Evolutionary conservation across 2,329 filamentous ascomycete genomes (phyloP).

Genomic region (Alternaria triticimaculans): DNA sequence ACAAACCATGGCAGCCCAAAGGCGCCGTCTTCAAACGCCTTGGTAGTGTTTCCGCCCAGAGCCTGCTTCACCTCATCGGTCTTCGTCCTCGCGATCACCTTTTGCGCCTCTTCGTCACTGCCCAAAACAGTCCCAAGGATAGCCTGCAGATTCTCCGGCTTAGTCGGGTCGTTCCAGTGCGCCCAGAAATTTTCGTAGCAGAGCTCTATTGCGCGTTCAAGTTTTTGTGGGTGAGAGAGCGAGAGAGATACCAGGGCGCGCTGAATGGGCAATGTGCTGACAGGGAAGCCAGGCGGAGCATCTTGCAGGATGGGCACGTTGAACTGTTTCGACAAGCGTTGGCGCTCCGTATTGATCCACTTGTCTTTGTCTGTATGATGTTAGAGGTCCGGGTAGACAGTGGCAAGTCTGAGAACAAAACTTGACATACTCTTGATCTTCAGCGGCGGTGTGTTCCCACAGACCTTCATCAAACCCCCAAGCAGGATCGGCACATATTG

Average conservation of each 20-base stretch:
- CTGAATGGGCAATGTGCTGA: slow-evolving; percentile 59
- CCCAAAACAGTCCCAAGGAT: slow-evolving; percentile 57
- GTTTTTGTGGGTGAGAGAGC: slow-evolving; percentile 49
- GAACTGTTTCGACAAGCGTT: slow-evolving; percentile 62
- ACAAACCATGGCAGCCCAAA: slow-evolving; percentile 68
- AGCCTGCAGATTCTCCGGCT: slow-evolving; percentile 53
- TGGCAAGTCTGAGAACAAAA: background rate
- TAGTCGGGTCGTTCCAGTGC: slow-evolving; percentile 54
- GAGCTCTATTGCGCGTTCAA: slow-evolving; percentile 53
- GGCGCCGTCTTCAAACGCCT: slow-evolving; percentile 60
- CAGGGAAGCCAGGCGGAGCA: slow-evolving; percentile 60
- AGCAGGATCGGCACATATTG: slow-evolving; percentile 66
- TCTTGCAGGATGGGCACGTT: slow-evolving; percentile 58
- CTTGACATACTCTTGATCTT: slow-evolving; percentile 59
- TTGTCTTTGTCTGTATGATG: slow-evolving; percentile 61
- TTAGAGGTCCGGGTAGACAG: slow-evolving; percentile 7
- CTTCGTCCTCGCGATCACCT: slow-evolving; percentile 49
- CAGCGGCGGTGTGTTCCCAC: slow-evolving; percentile 62
- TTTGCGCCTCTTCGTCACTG: slow-evolving; percentile 51
- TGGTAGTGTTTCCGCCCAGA: slow-evolving; percentile 58
- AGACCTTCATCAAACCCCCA: slow-evolving; percentile 64
- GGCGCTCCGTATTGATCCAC: slow-evolving; percentile 62
- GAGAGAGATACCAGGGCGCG: slow-evolving; percentile 60
- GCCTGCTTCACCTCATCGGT: slow-evolving; percentile 55
- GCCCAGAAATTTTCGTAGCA: slow-evolving; percentile 62